Evolutionary conservation across 2,329 filamentous ascomycete genomes (phyloP), one percentile per base, ranked within the genome.

Genomic region (Talaromyces marneffei): DNA sequence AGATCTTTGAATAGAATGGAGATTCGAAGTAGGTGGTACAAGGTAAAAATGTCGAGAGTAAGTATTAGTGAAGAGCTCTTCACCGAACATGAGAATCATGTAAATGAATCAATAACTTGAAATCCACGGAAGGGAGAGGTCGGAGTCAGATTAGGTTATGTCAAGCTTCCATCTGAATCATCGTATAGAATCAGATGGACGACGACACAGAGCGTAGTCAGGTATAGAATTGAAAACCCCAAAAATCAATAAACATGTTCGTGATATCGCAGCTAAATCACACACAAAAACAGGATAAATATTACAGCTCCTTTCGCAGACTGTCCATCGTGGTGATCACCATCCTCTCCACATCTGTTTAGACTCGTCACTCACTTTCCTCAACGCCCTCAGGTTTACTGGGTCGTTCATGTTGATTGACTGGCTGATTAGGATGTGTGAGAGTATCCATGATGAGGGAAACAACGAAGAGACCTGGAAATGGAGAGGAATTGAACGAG

Each of bases 331-430:
- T 23, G 9, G 16, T 8, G 20, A 3, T 23, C 8, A 31, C n/a
- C 27, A 8, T 31, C 6, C 14, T 60, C 40, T 10, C 31, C n/a
- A n/a, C n/a, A n/a, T 37, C 42, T 56, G 27, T 12, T 35, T 48
- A 44, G 56, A 50, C 50, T 59, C 50, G 40, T 67, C 66, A 60
- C 67, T 69, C 62, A 74, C 70, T 20, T 37, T 57, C 18, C 63
- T 71, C 57, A 79, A 66, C 60, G 74, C 76, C 65, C 62, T 79
- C 75, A 50, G 79, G 63, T 9, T 69, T 72, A 33, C 82, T 2
- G 82, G 82, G 66, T 85, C 83, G 67, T 79, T 80, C 79, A 81
- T 81, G 4, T 27, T 55, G 52, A n/a, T 12, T n/a, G 20, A n/a
- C n/a, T 7, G 1, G 14, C 12, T 20, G n/a, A 39, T 37, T 12